Evolutionary conservation across 139 green algal genomes (phyloP).

Genomic region (Micromonas commoda): DNA sequence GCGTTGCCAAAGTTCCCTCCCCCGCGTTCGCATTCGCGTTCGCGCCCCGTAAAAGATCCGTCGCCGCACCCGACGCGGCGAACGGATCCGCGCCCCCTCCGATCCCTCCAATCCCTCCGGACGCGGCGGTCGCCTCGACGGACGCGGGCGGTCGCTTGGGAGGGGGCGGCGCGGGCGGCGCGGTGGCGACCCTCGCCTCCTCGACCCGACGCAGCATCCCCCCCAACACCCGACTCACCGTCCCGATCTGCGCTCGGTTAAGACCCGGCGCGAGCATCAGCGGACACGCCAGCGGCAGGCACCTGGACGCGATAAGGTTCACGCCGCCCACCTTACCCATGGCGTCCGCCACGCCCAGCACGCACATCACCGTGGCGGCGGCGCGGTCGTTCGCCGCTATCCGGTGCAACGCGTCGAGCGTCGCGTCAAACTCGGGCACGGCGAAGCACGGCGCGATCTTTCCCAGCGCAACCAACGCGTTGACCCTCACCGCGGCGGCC

Average conservation of each 20-base stretch:
- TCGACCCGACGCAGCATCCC: neutral
- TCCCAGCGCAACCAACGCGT: conserved; percentile 48
- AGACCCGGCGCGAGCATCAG: conserved; percentile 50
- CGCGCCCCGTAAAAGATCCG: neutral
- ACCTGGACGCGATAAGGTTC: conserved; percentile 42
- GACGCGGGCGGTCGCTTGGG: too few species aligned
- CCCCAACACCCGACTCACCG: neutral
- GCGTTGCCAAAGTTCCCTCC: neutral
- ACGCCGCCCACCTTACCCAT: conserved; percentile 51
- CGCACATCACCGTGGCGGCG: conserved; percentile 56
- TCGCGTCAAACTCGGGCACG: conserved; percentile 41
- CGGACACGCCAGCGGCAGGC: conserved; percentile 60
- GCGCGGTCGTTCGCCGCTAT: conserved; percentile 58
- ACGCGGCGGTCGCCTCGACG: neutral
- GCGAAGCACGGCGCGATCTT: conserved; percentile 47
- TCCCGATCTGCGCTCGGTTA: neutral
- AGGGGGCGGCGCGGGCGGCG: too few species aligned
- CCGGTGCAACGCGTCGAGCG: conserved; percentile 51
- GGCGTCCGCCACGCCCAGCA: conserved; percentile 50
- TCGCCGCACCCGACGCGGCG: neutral
- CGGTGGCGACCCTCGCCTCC: neutral
- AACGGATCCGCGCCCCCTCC: neutral
- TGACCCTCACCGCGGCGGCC: conserved; percentile 51
- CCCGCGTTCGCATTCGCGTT: neutral
- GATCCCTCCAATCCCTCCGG: too few species aligned